Conservation (phyloP, 192 early-diverging fungal genomes). For the Coemansia nantahalensis region DNA sequence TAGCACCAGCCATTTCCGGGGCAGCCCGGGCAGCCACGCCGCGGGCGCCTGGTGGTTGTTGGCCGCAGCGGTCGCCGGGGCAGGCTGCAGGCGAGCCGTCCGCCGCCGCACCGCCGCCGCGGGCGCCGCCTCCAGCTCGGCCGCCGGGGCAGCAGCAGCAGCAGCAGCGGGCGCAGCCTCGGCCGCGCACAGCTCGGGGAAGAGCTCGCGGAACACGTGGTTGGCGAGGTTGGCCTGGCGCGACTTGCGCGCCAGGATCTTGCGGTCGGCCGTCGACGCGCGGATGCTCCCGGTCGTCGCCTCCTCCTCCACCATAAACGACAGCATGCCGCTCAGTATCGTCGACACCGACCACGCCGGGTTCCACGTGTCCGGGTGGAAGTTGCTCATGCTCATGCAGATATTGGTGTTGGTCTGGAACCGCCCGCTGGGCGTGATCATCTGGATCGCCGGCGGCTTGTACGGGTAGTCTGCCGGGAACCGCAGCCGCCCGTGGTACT, state of each 20-base stretch:
- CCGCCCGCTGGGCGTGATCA: conserved; percentile 81
- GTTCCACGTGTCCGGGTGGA: conserved; percentile 92
- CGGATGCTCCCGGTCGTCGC: conserved; percentile 91
- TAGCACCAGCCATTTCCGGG: no score
- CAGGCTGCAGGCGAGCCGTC: no score
- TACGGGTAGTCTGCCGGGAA: conserved; percentile 97
- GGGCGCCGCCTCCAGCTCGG: neutral
- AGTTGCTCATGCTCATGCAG: conserved; percentile 97
- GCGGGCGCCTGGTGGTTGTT: conserved; percentile 5
- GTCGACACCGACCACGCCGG: conserved; percentile 97
- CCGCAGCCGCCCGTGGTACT: conserved; percentile 86
- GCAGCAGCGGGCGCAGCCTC: conserved; percentile 13
- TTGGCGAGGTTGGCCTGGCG: conserved; percentile 77
- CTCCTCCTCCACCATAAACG: conserved; percentile 96
- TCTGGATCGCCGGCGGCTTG: conserved; percentile 83
- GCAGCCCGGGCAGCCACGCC: conserved; percentile 7
- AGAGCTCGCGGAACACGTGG: conserved; percentile 74
- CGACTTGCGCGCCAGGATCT: conserved; percentile 71
- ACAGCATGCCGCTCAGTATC: conserved; percentile 91
- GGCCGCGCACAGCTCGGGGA: conserved; percentile 78
- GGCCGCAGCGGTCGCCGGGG: neutral
- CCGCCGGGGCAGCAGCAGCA: neutral
- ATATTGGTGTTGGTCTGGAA: conserved; percentile 91
- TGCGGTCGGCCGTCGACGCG: conserved; percentile 76
- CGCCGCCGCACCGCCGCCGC: neutral